These are phyloP conservation scores for Talaromyces stipitatus DNA, from an alignment of 495 filamentous ascomycete genomes.

Conservation along the genomic window DNA sequence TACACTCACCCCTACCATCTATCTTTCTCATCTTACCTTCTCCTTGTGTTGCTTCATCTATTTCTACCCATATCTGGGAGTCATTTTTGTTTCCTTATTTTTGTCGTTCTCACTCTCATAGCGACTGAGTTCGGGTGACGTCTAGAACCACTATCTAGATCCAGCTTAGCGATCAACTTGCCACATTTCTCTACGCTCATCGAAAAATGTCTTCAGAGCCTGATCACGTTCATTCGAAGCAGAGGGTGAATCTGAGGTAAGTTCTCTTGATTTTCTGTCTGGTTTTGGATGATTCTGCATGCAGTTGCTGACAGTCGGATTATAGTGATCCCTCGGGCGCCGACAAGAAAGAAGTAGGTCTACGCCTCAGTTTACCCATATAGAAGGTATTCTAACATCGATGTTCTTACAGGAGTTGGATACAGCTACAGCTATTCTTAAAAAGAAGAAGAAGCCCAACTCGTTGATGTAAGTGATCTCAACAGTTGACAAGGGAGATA, in stretches of 20 bases:
- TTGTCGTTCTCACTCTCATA: neutral
- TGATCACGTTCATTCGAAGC: conserved; percentile 66
- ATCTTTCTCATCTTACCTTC: conserved; percentile 13
- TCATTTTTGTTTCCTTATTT: neutral
- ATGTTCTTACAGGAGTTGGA: conserved; percentile 63
- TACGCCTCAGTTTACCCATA: conserved; percentile 5
- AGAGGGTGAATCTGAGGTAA: conserved; percentile 88
- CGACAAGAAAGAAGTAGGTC: conserved; percentile 73
- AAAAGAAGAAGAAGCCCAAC: conserved; percentile 99
- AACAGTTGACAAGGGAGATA: neutral
- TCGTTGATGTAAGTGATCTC: conserved; percentile 70
- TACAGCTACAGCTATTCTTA: conserved; percentile 93
- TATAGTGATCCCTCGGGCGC: conserved; percentile 80
- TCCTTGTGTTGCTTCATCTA: conserved; percentile 3
- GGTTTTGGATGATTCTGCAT: neutral
- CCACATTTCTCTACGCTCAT: neutral
- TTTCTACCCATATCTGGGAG: neutral
- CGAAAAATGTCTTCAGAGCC: conserved; percentile 59
- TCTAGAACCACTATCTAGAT: neutral
- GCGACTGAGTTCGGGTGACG: conserved; percentile 1
- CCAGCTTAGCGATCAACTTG: neutral
- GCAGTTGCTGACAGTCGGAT: conserved; percentile 20
- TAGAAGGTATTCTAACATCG: conserved; percentile 17
- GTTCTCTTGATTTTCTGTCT: conserved; percentile 17
- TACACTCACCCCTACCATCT: conserved; percentile 9